Evolutionary conservation across 768 basidiomycete genomes (phyloP), one percentile per base, ranked within the genome.

Genomic region (Tricholoma sp.): DNA sequence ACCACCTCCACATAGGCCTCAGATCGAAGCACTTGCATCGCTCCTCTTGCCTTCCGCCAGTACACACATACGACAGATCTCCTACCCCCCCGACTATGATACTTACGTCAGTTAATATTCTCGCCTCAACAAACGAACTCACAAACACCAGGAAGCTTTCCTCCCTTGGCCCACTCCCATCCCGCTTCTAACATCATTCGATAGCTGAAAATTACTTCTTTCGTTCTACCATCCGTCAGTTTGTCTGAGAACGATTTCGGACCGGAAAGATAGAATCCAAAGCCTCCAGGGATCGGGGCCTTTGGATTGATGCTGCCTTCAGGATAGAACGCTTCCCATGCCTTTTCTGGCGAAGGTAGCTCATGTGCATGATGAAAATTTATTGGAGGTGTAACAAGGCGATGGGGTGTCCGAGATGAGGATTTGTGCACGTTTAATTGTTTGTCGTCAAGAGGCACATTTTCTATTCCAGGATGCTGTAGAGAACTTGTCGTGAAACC

Each of bases 101-200:
- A n/a, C n/a, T n/a, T n/a, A n/a, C n/a, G 18, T 51, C 37, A 55
- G 16, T n/a, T 41, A 10, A 7, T 8, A n/a, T 22, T 6, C 10
- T 21, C 35, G 31, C 10, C 16, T 16, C 11, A n/a, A 4, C 10
- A n/a, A 19, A 7, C 14, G 50, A 14, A 75, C 86, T 63, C 60
- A 83, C 85, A 87, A 14, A 86, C 69, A 10, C 89, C 89, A 31
- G 89, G 88, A 14, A 90, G 73, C 64, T 91, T 91, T 1, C 89
- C 89, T 27, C 89, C 89, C 63, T 84, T 84, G n/a, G 73, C 76
- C 79, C 83, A 90, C 35, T 82, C 78, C 79, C 85, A 90, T 1
- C 74, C 84, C 0, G 73, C 65, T 57, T 83, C 70, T 50, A 90
- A 79, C 79, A 83, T 83, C 66, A 88, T 77, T 2, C 83, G 79